These are phyloP conservation scores for Penicillium sp. DNA, from an alignment of 2,329 filamentous ascomycete species.

Conservation along the genomic window DNA sequence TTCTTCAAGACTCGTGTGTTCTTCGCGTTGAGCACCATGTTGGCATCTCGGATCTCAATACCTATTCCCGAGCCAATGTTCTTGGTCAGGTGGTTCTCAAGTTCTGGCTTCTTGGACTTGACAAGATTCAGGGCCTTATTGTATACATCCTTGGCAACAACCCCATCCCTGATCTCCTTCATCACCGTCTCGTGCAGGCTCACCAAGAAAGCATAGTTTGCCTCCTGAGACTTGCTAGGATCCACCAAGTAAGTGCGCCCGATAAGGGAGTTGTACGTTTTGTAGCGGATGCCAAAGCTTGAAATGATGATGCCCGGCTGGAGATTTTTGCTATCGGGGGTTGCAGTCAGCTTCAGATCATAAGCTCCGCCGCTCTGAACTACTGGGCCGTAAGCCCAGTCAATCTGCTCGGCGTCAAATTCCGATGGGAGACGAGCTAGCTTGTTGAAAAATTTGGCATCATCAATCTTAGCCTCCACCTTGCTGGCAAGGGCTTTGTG, in stretches of 20 bases:
- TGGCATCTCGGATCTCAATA: slow-evolving; percentile 83
- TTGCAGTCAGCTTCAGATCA: slow-evolving; percentile 77
- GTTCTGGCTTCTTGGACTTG: slow-evolving; percentile 86
- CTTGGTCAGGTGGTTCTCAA: slow-evolving; percentile 93
- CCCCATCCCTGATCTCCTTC: slow-evolving; percentile 86
- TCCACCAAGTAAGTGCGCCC: slow-evolving; percentile 95
- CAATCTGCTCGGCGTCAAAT: slow-evolving; percentile 83
- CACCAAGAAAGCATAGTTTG: slow-evolving; percentile 85
- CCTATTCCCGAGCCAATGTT: slow-evolving; percentile 91
- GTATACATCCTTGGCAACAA: slow-evolving; percentile 85
- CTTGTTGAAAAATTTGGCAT: slow-evolving; percentile 88
- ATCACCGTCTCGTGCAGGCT: slow-evolving; percentile 85
- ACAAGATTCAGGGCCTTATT: slow-evolving; percentile 78
- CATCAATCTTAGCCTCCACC: slow-evolving; percentile 87
- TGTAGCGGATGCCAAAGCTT: slow-evolving; percentile 88
- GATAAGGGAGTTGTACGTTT: slow-evolving; percentile 90
- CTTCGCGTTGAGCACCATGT: slow-evolving; percentile 82
- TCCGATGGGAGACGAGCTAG: slow-evolving; percentile 78
- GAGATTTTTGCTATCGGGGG: slow-evolving; percentile 78
- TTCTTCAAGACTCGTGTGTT: slow-evolving; percentile 82
- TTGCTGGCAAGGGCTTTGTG: slow-evolving; percentile 84
- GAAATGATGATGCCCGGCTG: slow-evolving; percentile 93
- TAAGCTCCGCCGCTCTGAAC: slow-evolving; percentile 96
- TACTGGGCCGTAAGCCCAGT: slow-evolving; percentile 89
- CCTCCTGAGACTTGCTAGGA: slow-evolving; percentile 93